Evolutionary conservation across 345 rosid genomes (phyloP).

Genomic region (Cardamine resedifolia): DNA sequence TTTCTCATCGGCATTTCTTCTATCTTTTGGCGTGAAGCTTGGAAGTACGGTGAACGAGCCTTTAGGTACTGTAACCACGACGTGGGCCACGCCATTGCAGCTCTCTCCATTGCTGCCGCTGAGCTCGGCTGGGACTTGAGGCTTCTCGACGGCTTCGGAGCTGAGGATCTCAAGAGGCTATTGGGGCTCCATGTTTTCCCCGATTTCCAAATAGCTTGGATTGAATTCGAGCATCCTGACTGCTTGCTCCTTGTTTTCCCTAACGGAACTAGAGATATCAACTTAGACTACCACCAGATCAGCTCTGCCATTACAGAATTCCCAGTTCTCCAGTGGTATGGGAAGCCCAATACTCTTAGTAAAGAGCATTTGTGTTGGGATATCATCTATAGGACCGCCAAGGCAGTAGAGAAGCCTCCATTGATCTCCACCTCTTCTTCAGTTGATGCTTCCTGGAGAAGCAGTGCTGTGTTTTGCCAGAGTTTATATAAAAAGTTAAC

Average conservation of each 20-base stretch:
- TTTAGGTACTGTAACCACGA: conserved; percentile 87
- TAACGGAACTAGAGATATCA: conserved; percentile 39
- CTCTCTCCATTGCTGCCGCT: conserved; percentile 74
- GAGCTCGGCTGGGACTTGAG: conserved; percentile 88
- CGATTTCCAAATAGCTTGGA: conserved; percentile 45
- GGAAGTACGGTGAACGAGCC: conserved; percentile 94
- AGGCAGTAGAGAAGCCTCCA: conserved; percentile 65
- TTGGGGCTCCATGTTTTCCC: conserved; percentile 52
- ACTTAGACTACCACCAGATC: conserved; percentile 50
- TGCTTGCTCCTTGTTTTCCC: conserved; percentile 80
- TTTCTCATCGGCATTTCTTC: conserved; percentile 74
- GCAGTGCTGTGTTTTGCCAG: conserved; percentile 50
- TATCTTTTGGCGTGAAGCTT: conserved; percentile 90
- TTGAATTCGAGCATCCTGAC: conserved; percentile 88
- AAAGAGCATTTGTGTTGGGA: conserved; percentile 85
- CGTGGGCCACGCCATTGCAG: conserved; percentile 81
- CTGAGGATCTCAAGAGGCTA: conserved; percentile 53
- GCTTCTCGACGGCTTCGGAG: conserved; percentile 81
- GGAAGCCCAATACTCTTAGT: conserved; percentile 66
- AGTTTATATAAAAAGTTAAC: conserved; percentile 52
- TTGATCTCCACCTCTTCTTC: conserved; percentile 32
- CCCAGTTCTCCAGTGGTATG: conserved; percentile 59
- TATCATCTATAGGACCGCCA: conserved; percentile 67
- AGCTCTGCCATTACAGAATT: conserved; percentile 44
- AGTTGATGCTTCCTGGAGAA: conserved; percentile 42